A percentile compares a stretch with the other conserved stretches of the same genome.
phyloP scores from a whole-genome alignment of 345 rosid genomes.

The Turritis glabra region DNA sequence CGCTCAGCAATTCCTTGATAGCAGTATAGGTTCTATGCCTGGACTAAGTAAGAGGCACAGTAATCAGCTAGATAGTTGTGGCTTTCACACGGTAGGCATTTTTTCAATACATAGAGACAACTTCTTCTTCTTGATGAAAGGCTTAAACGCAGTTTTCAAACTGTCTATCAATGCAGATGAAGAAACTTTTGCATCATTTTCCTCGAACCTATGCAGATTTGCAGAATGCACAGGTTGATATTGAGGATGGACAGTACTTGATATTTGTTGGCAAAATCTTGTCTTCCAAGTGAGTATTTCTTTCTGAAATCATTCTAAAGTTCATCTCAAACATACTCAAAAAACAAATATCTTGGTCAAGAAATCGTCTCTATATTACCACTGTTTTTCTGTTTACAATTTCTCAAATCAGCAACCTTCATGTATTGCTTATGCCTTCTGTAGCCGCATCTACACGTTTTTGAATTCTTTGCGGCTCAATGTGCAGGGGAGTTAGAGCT shows the following conservation, averaged over 20 bases:
- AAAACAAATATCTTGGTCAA: neutral
- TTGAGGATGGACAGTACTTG: slow-evolving; percentile 86
- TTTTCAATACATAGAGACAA: slow-evolving; percentile 15
- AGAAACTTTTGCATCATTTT: slow-evolving; percentile 85
- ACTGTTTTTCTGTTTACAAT: neutral
- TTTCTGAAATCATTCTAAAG: neutral
- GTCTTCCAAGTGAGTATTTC: slow-evolving; percentile 70
- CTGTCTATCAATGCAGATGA: slow-evolving; percentile 50
- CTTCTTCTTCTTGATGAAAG: slow-evolving; percentile 15
- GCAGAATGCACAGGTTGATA: slow-evolving; percentile 72
- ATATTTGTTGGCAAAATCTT: slow-evolving; percentile 76
- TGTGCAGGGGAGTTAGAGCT: slow-evolving; percentile 75
- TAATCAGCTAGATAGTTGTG: slow-evolving; percentile 64
- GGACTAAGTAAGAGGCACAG: slow-evolving; percentile 69
- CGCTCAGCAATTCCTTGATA: slow-evolving; percentile 52
- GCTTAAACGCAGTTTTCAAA: slow-evolving; percentile 27
- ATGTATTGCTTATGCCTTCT: slow-evolving; percentile 8
- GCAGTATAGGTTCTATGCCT: slow-evolving; percentile 54
- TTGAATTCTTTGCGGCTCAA: slow-evolving; percentile 18
- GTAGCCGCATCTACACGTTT: neutral
- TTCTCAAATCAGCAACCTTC: neutral
- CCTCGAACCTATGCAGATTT: slow-evolving; percentile 94
- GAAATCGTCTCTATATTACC: neutral
- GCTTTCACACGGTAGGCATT: slow-evolving; percentile 78
- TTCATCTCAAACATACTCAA: neutral